Base-by-base conservation (phyloP, 345 rosid species). In the Raphanus sativus region DNA sequence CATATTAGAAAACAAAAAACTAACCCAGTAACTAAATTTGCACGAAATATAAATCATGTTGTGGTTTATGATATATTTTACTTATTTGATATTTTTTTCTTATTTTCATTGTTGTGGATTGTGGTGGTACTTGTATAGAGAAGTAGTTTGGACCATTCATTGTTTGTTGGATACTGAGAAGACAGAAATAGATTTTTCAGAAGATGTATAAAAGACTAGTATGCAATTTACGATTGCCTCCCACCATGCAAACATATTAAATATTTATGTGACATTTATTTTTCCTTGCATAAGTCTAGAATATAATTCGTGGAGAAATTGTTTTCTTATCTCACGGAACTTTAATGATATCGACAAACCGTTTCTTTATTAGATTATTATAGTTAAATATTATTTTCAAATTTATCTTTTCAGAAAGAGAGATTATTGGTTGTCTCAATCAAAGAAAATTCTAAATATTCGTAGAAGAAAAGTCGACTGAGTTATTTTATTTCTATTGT, bases 111-210 rank as follows among this genome's bases (percentile, higher is more conserved):
- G 24, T 5, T 54, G 3, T 9, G 12, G 12, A 21, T 21, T 82
- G 54, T 90, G 92, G 56, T 21, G 28, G 7, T 25, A 25, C 24
- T 9, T 64, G 38, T 45, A 48, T 78, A 16, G 8, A 73, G 59
- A 71, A 56, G 73, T 66, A 65, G 16, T 66, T 4, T 78, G 16
- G 69, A 65, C 64, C 56, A 26, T 62, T 38, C 60, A 45, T 42
- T 75, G 11, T 61, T 65, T 71, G 62, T 65, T n/a, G 55, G 62
- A 77, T 58, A 58, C 2, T 42, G 62, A 45, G 81, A 77, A 42
- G 68, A 71, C 77, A 71, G 21, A 58, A 65, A 59, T 6, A 58
- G 55, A 56, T 78, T 59, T 71, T 15, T 58, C 24, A 7, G 15
- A 28, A 63, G 30, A 69, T 17, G 21, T 21, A 21, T 21, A 21